Evolutionary conservation across 2,329 filamentous ascomycete genomes (phyloP).

Genomic region (Fusarium agapanthi): DNA sequence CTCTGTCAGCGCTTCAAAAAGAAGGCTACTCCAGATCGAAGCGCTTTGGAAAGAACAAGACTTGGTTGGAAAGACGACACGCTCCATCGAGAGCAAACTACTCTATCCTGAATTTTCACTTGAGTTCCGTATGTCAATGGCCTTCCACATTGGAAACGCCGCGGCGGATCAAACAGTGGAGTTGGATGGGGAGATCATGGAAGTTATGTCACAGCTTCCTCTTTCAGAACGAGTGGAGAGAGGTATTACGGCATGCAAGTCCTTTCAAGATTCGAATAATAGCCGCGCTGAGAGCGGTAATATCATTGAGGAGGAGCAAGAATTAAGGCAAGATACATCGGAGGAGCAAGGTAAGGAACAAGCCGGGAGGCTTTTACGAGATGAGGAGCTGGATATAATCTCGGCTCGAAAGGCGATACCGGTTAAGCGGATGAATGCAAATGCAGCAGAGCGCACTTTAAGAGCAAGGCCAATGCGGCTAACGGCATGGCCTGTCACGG

Average conservation of each 20-base stretch:
- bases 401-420: background rate
- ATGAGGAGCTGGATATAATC: background rate
- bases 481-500: conserved; percentile 29
- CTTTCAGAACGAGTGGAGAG: background rate
- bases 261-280: conserved; percentile 2
- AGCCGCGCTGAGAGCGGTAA: background rate
- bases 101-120: conserved; percentile 43
- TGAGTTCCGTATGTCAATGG: conserved; percentile 45
- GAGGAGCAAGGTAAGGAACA: background rate
- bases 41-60: conserved; percentile 47
- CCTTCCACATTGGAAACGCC: conserved; percentile 37
- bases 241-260: conserved; percentile 17
- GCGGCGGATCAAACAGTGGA: conserved; percentile 32
- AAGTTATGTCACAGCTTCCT: conserved; percentile 9
- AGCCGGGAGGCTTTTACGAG: background rate
- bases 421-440: conserved; percentile 14
- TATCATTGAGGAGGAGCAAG: background rate
- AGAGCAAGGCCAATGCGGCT: conserved; percentile 21
- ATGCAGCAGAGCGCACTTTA: background rate
- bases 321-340: background rate
- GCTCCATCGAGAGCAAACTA: conserved; percentile 49
- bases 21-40: conserved; percentile 47
- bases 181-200: conserved; percentile 37
- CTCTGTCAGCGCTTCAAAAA: conserved; percentile 23
- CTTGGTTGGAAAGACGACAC: conserved; percentile 40